Conservation (phyloP, 305 asterid genomes). For the Rubia balearica region DNA sequence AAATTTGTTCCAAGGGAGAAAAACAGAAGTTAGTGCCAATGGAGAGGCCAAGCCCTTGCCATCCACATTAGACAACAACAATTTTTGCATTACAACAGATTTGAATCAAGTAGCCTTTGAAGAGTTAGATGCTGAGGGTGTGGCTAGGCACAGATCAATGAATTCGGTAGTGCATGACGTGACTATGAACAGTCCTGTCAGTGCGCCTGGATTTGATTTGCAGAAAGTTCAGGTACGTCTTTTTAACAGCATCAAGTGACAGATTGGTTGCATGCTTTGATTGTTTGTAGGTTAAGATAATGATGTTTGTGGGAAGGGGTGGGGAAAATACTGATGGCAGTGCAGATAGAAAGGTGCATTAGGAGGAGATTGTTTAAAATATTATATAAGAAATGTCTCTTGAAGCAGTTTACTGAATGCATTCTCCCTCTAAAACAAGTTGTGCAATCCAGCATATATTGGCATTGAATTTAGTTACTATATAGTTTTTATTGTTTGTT, state of each 20-base stretch:
- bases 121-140: slow-evolving; percentile 36
- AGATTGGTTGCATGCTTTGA: not conserved
- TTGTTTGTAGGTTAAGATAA: not conserved
- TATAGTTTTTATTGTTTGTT: slow-evolving; percentile 9
- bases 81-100: slow-evolving; percentile 21
- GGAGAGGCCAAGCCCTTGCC: slow-evolving; percentile 37
- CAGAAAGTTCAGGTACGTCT: slow-evolving; percentile 68
- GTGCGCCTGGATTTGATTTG: slow-evolving; percentile 40
- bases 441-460: not conserved
- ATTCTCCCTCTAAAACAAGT: not conserved
- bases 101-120: slow-evolving; percentile 30
- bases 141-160: slow-evolving; percentile 29
- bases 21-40: slow-evolving; percentile 34
- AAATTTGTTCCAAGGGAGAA: slow-evolving; percentile 53
- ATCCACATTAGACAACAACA: slow-evolving; percentile 25
- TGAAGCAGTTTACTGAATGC: slow-evolving; percentile 2
- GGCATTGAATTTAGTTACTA: not conserved
- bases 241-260: not conserved
- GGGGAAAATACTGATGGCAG: not conserved
- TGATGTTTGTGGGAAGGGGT: not conserved
- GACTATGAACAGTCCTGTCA: slow-evolving; percentile 33
- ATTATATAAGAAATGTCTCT: not conserved
- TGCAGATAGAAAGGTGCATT: not conserved
- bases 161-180: slow-evolving; percentile 31
- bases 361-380: not conserved